Percentiles rank a stretch among this genome's conserved stretches.
Conservation (phyloP, 805 yeast genomes). For the Starmerella floris region DNA sequence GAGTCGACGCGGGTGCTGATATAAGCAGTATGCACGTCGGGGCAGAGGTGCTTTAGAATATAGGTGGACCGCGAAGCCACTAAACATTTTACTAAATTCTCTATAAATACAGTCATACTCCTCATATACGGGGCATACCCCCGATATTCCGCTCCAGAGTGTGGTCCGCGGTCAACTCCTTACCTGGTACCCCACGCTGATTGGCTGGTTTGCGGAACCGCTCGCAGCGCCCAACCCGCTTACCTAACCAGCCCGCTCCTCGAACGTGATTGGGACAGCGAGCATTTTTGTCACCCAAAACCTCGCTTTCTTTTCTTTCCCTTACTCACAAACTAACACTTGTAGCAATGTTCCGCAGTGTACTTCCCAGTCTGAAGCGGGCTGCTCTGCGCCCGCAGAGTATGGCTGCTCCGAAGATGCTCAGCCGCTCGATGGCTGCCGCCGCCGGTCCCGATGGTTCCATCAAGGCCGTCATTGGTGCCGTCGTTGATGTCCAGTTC, state of each 20-base stretch:
- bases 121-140: too few relatives aligned
- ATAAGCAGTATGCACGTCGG: too few relatives aligned
- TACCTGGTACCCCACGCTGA: neutral
- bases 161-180: neutral
- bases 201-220: neutral
- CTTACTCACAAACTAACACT: slow-evolving; percentile 5
- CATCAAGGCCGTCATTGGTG: slow-evolving; percentile 25
- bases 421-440: slow-evolving; percentile 20
- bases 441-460: slow-evolving; percentile 17
- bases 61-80: too few relatives aligned
- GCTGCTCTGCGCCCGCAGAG: slow-evolving; percentile 21
- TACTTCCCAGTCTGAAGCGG: slow-evolving; percentile 25
- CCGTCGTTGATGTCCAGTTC: slow-evolving; percentile 66
- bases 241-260: slow-evolving; percentile 1
- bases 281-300: slow-evolving; percentile 10
- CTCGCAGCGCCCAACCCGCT: neutral
- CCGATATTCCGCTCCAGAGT: neutral
- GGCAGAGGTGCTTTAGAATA: too few relatives aligned
- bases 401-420: slow-evolving; percentile 16
- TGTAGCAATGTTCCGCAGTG: slow-evolving; percentile 23
- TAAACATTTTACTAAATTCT: too few relatives aligned
- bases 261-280: slow-evolving; percentile 16
- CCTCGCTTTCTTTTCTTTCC: slow-evolving; percentile 5
- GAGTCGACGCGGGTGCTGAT: too few relatives aligned
- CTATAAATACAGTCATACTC: too few relatives aligned